phyloP scores from a whole-genome alignment of 2,329 filamentous ascomycete genomes.

The Pyrenophora tritici-repentis region DNA sequence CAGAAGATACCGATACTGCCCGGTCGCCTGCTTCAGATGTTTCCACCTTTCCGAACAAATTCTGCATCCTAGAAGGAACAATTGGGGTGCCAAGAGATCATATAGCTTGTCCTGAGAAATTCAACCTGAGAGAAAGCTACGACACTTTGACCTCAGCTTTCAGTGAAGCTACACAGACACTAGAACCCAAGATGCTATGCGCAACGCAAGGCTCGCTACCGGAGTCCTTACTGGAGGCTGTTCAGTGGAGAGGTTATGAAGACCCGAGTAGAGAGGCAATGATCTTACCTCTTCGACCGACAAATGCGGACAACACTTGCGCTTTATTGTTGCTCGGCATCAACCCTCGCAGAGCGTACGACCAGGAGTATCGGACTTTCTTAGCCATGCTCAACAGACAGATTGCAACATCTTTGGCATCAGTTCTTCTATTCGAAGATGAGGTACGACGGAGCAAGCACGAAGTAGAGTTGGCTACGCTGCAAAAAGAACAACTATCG shows the following conservation, averaged over 20 bases:
- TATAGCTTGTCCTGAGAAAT: conserved; percentile 31
- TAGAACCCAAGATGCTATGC: conserved; percentile 36
- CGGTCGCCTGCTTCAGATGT: conserved; percentile 34
- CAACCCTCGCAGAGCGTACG: conserved; percentile 41
- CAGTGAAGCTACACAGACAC: conserved; percentile 40
- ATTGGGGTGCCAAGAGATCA: conserved; percentile 41
- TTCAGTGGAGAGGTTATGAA: conserved; percentile 41
- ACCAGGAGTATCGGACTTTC: conserved; percentile 41
- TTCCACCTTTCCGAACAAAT: conserved; percentile 29
- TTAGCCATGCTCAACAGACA: conserved; percentile 39
- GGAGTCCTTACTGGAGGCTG: conserved; percentile 32
- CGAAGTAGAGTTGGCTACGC: conserved; percentile 33
- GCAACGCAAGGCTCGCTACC: conserved; percentile 34
- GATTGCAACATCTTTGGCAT: conserved; percentile 41
- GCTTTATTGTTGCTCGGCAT: conserved; percentile 41
- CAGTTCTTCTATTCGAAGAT: conserved; percentile 41
- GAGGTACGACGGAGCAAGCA: conserved; percentile 36
- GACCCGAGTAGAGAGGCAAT: conserved; percentile 42
- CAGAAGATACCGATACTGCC: conserved; percentile 30
- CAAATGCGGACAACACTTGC: conserved; percentile 37
- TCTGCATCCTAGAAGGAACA: conserved; percentile 40
- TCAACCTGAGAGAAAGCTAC: conserved; percentile 35
- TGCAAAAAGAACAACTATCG: conserved; percentile 36
- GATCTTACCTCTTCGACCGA: conserved; percentile 40
- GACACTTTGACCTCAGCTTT: conserved; percentile 42